These are phyloP conservation scores for Aspergillus asperescens DNA, from an alignment of 495 filamentous ascomycete genomes.

Conservation along the genomic window DNA sequence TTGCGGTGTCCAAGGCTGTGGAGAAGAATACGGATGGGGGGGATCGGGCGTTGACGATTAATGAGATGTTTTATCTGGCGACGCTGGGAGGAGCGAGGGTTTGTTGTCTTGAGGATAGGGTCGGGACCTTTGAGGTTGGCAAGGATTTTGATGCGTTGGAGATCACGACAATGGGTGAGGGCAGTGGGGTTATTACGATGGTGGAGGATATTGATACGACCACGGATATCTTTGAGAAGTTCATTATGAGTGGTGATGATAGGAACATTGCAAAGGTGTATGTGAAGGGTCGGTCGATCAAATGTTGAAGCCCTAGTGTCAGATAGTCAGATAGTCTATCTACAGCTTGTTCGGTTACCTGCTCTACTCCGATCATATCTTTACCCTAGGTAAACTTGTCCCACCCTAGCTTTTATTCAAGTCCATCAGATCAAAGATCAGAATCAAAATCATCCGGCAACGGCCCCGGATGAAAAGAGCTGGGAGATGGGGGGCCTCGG, in stretches of 20 bases:
- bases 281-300: slow-evolving; percentile 49
- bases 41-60: slow-evolving; percentile 44
- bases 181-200: slow-evolving; percentile 46
- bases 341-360: no score
- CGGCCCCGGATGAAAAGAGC: no score
- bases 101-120: slow-evolving; percentile 45
- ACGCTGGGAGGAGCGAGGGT: slow-evolving; percentile 60
- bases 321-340: no score
- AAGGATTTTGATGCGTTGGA: slow-evolving; percentile 63
- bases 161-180: slow-evolving; percentile 34
- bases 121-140: slow-evolving; percentile 55
- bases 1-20: slow-evolving; percentile 54
- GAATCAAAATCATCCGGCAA: no score
- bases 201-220: slow-evolving; percentile 48
- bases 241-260: slow-evolving; percentile 62
- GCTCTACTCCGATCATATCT: no score
- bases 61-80: slow-evolving; percentile 56
- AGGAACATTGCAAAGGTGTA: slow-evolving; percentile 55
- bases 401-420: no score
- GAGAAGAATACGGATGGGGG: slow-evolving; percentile 43
- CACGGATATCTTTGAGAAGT: slow-evolving; percentile 54
- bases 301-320: no score
- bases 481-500: no score
- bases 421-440: no score
- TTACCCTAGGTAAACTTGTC: no score